A percentile compares a stretch with the other conserved stretches of the same genome.
Conservation (phyloP, 208 protist species). For the Acanthamoeba divionensis region DNA sequence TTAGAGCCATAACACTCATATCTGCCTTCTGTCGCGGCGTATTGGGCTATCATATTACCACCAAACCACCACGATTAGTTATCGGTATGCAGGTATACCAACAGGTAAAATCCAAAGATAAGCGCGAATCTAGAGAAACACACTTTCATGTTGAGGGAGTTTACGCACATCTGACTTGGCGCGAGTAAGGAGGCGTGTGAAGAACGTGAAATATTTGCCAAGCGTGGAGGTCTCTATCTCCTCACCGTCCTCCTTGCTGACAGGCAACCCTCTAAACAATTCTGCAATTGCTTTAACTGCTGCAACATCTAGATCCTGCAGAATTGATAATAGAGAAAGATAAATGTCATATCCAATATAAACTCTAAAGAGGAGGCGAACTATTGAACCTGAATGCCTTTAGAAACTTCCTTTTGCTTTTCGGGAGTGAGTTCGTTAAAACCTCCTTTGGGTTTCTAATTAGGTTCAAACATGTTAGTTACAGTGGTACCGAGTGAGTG, state of each 20-base stretch:
- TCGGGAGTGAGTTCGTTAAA: slow-evolving; percentile 1
- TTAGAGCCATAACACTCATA: slow-evolving; percentile 56
- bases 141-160: background rate
- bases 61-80: background rate
- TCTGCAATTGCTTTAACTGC: slow-evolving; percentile 58
- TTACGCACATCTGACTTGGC: slow-evolving; percentile 52
- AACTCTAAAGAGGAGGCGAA: background rate
- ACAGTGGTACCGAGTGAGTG: background rate
- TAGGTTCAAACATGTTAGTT: background rate
- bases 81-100: background rate
- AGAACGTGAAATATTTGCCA: slow-evolving; percentile 71
- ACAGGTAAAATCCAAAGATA: background rate
- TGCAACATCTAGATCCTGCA: slow-evolving; percentile 62
- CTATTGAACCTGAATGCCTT: background rate
- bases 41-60: too few relatives aligned
- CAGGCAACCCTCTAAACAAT: slow-evolving; percentile 51
- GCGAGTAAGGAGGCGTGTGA: slow-evolving; percentile 60
- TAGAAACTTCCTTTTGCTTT: slow-evolving; percentile 15
- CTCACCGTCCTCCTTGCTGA: slow-evolving; percentile 10
- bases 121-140: background rate
- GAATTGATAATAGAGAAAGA: slow-evolving; percentile 36
- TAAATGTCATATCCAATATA: slow-evolving; percentile 37
- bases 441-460: too few relatives aligned
- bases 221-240: slow-evolving; percentile 51
- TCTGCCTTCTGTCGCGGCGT: slow-evolving; percentile 51